These are phyloP conservation scores for Hysterium pulicare DNA, from an alignment of 2,329 filamentous ascomycete species.

Conservation along the genomic window DNA sequence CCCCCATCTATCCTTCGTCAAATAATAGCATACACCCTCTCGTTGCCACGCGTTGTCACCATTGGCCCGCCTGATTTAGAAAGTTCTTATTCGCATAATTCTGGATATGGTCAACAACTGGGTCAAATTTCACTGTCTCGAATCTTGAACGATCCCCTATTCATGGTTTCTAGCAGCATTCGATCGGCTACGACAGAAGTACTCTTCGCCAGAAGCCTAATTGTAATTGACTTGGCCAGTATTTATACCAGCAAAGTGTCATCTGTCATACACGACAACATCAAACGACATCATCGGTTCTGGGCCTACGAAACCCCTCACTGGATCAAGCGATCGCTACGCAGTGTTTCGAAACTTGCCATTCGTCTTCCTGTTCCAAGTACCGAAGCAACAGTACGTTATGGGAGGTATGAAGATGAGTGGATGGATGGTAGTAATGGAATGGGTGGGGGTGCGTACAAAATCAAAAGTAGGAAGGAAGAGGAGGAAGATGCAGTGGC, in stretches of 20 bases:
- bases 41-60: neutral
- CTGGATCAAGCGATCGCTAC: slow-evolving; percentile 17
- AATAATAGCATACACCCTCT: neutral
- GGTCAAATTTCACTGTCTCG: slow-evolving; percentile 11
- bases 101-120: too few relatives aligned
- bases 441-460: slow-evolving; percentile 15
- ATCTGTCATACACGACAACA: slow-evolving; percentile 12
- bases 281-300: slow-evolving; percentile 16
- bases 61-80: neutral
- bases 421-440: slow-evolving; percentile 23
- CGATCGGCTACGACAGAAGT: slow-evolving; percentile 15
- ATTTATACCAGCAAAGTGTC: slow-evolving; percentile 16
- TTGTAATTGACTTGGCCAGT: slow-evolving; percentile 19
- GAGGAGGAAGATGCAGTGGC: slow-evolving; percentile 16
- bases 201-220: slow-evolving; percentile 17
- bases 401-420: slow-evolving; percentile 15
- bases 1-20: neutral
- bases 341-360: slow-evolving; percentile 14
- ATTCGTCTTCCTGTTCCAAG: slow-evolving; percentile 24
- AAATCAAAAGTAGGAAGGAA: slow-evolving; percentile 20
- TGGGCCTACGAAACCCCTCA: slow-evolving; percentile 17
- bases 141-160: slow-evolving; percentile 16
- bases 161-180: slow-evolving; percentile 15
- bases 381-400: slow-evolving; percentile 12
- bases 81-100: too few relatives aligned